phyloP scores from a whole-genome alignment of 2,329 filamentous ascomycete genomes.

The Colletotrichum sublineola region DNA sequence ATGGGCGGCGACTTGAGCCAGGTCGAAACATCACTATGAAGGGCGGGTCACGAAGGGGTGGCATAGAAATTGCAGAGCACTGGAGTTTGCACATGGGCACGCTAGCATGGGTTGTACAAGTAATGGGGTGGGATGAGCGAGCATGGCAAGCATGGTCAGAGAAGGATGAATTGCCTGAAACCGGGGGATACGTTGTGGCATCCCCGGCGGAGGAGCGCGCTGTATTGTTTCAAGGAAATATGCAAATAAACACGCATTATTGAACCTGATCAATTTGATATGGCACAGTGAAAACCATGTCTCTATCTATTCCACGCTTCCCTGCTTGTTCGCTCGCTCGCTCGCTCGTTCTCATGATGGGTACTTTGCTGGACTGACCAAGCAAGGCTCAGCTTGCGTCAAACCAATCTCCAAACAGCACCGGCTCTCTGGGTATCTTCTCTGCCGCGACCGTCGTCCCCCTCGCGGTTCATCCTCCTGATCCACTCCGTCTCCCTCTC shows the following conservation, averaged over 20 bases:
- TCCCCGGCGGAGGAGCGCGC: neutral
- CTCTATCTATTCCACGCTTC: neutral
- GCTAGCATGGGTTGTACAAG: slow-evolving; percentile 18
- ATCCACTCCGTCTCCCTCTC: slow-evolving; percentile 72
- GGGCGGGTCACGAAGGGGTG: neutral
- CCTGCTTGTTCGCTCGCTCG: neutral
- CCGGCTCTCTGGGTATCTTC: slow-evolving; percentile 55
- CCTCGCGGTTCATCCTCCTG: slow-evolving; percentile 62
- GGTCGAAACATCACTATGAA: slow-evolving; percentile 17
- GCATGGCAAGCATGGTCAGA: neutral
- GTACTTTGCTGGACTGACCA: neutral
- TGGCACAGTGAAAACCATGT: neutral
- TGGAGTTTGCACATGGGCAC: slow-evolving; percentile 3
- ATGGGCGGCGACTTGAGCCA: slow-evolving; percentile 30
- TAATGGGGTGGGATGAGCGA: slow-evolving; percentile 7
- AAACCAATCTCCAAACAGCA: slow-evolving; percentile 61
- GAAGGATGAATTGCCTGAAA: neutral
- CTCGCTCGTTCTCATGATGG: neutral
- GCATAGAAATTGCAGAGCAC: neutral
- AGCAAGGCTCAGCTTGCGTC: neutral
- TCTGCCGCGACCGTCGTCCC: slow-evolving; percentile 49
- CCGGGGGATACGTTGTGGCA: neutral
- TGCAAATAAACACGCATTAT: slow-evolving; percentile 1
- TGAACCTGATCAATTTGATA: neutral
- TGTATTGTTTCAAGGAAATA: neutral